Percentiles rank a stretch among this genome's conserved stretches.
phyloP scores from a whole-genome alignment of 805 yeast species.

The Ogataea paradorogensis region DNA sequence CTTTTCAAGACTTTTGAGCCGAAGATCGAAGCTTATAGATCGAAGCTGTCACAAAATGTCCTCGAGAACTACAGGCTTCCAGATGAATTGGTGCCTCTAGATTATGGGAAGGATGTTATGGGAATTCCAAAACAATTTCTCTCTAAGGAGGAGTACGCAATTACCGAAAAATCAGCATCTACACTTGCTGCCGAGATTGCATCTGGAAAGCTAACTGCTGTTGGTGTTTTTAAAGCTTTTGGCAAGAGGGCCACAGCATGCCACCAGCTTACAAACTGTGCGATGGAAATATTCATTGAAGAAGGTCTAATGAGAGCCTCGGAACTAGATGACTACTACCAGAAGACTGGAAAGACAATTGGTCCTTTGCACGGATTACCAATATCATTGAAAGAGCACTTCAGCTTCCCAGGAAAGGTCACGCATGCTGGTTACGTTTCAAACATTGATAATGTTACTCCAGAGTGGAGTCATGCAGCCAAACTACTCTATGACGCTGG shows the following conservation, averaged over 20 bases:
- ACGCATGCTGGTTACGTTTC: conserved; percentile 50
- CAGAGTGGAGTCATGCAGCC: conserved; percentile 39
- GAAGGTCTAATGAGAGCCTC: conserved; percentile 47
- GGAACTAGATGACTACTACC: conserved; percentile 49
- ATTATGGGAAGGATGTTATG: conserved; percentile 26
- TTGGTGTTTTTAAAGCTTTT: conserved; percentile 45
- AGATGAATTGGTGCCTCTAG: conserved; percentile 17
- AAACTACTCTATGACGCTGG: conserved; percentile 42
- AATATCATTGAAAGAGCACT: conserved; percentile 58
- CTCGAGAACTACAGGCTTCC: conserved; percentile 25
- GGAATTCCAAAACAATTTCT: conserved; percentile 32
- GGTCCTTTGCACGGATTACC: conserved; percentile 67
- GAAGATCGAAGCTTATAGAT: conserved; percentile 33
- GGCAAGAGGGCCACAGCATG: conserved; percentile 47
- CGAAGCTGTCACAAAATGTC: conserved; percentile 27
- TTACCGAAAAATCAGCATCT: conserved; percentile 40
- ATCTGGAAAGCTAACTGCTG: conserved; percentile 38
- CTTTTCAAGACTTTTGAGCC: conserved; percentile 31
- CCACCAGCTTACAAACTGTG: conserved; percentile 49
- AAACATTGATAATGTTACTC: conserved; percentile 39
- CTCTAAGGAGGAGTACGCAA: conserved; percentile 37
- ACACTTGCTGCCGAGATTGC: conserved; percentile 36
- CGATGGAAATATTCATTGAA: conserved; percentile 43
- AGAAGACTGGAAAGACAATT: conserved; percentile 43
- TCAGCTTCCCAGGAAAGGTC: conserved; percentile 46